Evolutionary conservation across 306 rosid genomes (phyloP).

Genomic region (Pterocarpus macrocarpus): DNA sequence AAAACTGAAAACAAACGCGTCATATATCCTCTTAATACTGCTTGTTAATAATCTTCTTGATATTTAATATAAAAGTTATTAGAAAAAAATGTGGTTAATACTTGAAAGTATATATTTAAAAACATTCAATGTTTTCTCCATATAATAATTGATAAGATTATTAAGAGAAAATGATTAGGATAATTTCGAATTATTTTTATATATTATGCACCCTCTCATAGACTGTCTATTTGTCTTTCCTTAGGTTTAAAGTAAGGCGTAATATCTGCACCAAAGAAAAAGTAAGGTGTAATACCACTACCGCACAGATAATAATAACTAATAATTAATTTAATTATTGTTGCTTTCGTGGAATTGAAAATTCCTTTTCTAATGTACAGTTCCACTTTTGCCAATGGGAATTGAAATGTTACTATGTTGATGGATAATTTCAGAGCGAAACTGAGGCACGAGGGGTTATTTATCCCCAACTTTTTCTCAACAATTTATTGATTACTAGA

Average conservation of each 20-base stretch:
- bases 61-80: no score
- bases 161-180: not conserved
- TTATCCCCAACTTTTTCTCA: not conserved
- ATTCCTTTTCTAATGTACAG: not conserved
- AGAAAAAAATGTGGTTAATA: no score
- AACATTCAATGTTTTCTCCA: not conserved
- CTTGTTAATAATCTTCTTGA: no score
- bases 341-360: not conserved
- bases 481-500: not conserved
- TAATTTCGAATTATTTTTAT: no score
- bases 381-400: not conserved
- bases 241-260: constrained; percentile 27
- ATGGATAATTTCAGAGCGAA: constrained; percentile 17
- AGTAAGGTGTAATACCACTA: not conserved
- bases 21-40: no score
- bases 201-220: not conserved
- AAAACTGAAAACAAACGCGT: no score
- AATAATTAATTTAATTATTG: not conserved
- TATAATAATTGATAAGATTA: no score
- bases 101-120: no score
- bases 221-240: constrained; percentile 18
- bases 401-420: constrained; percentile 36
- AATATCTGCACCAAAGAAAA: not conserved
- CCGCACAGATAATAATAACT: not conserved
- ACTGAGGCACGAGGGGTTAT: not conserved